Percentiles rank a stretch among this genome's conserved stretches.
phyloP scores from a whole-genome alignment of 208 protist species.

The Novymonas esmeraldas region DNA sequence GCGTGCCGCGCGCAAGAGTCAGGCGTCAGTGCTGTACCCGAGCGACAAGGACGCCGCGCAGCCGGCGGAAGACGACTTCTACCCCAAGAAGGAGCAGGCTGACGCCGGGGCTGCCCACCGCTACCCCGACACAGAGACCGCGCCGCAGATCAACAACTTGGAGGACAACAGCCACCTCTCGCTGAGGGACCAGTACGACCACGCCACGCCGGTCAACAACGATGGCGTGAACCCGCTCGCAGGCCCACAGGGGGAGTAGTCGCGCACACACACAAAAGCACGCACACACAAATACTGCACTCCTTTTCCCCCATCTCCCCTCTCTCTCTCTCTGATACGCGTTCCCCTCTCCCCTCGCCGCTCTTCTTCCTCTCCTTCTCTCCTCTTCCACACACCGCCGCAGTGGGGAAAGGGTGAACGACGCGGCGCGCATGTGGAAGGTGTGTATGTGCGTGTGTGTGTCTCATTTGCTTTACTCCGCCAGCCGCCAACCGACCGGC shows the following conservation, averaged over 20 bases:
- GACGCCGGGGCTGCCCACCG: background rate
- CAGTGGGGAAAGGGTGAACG: no score
- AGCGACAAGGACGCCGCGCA: background rate
- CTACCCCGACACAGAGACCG: background rate
- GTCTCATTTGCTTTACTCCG: no score
- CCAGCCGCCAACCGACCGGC: no score
- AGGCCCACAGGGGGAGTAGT: background rate
- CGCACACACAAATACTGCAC: no score
- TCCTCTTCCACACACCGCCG: background rate
- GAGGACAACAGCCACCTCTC: background rate
- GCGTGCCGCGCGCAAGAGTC: slow-evolving; percentile 11
- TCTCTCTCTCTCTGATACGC: background rate
- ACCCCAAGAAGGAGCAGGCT: slow-evolving; percentile 15
- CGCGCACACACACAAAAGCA: no score
- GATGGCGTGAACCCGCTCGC: slow-evolving; percentile 7
- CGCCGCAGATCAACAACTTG: background rate
- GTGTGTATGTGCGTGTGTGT: no score
- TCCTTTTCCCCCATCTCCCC: background rate
- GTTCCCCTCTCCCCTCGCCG: background rate
- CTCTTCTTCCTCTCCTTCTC: background rate
- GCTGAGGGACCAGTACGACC: background rate
- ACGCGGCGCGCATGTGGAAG: no score
- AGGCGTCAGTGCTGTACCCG: background rate
- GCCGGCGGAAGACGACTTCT: slow-evolving; percentile 18
- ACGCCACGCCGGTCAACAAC: background rate